A percentile compares a stretch with the other conserved stretches of the same genome.
Conservation (phyloP, 164 flowering plant genomes). For the Magnolia kwangsiensis region DNA sequence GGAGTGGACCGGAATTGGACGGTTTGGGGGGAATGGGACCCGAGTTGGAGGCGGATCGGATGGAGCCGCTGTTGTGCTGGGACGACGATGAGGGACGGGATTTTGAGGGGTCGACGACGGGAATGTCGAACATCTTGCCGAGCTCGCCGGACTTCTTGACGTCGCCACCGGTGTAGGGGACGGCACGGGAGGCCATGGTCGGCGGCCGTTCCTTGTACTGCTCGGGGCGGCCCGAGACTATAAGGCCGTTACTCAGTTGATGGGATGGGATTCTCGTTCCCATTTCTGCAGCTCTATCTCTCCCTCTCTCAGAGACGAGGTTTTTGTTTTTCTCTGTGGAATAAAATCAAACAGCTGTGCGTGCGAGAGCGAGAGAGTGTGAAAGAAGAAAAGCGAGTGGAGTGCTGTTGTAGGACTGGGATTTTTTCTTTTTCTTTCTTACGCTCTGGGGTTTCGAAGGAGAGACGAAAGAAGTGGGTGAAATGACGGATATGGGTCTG, state of each 20-base stretch:
- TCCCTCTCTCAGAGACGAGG: background rate
- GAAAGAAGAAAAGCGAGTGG: background rate
- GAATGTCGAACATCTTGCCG: conserved; percentile 90
- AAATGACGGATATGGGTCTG: conserved; percentile 5
- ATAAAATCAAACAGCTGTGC: conserved; percentile 2
- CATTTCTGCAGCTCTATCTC: conserved; percentile 27
- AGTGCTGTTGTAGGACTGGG: background rate
- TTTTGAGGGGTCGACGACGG: conserved; percentile 24
- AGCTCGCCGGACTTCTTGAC: conserved; percentile 83
- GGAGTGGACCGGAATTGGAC: conserved; percentile 35
- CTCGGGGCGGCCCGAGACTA: conserved; percentile 72
- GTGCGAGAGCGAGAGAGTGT: background rate
- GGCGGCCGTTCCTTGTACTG: conserved; percentile 53
- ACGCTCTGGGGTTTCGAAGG: background rate
- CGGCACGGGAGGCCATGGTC: conserved; percentile 56
- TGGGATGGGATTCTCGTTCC: conserved; percentile 63
- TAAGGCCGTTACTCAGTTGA: conserved; percentile 65
- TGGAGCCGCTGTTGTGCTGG: conserved; percentile 36
- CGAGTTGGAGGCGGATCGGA: conserved; percentile 44
- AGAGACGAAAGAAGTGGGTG: background rate
- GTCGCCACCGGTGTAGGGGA: conserved; percentile 84
- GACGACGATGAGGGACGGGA: conserved; percentile 21
- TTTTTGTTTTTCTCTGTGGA: background rate
- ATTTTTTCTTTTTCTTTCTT: background rate
- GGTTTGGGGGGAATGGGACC: conserved; percentile 47